These are phyloP conservation scores for Gloeophyllum trabeum DNA, from an alignment of 768 basidiomycete genomes.

Conservation along the genomic window DNA sequence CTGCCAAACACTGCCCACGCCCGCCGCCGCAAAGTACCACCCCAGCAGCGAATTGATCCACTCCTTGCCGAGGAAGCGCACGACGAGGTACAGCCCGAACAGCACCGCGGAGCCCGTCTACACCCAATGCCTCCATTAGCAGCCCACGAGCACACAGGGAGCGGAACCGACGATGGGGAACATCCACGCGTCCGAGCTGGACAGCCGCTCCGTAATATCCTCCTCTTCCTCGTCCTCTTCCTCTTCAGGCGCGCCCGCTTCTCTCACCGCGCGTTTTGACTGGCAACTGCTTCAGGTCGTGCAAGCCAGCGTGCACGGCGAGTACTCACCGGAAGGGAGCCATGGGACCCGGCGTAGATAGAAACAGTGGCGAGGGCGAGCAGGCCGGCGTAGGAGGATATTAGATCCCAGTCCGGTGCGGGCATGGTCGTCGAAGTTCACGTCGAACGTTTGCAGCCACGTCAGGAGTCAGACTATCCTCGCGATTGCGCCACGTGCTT, in stretches of 20 bases:
- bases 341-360: conserved; percentile 60
- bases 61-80: conserved; percentile 67
- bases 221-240: conserved; percentile 51
- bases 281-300: neutral
- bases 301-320: conserved; percentile 15
- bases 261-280: conserved; percentile 7
- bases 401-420: conserved; percentile 39
- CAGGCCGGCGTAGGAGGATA: conserved; percentile 62
- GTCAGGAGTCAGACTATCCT: too few species aligned
- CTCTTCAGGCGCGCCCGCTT: conserved; percentile 23
- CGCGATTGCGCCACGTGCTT: too few species aligned
- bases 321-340: conserved; percentile 44
- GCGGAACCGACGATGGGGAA: conserved; percentile 55
- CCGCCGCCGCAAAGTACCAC: conserved; percentile 62
- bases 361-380: conserved; percentile 52
- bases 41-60: conserved; percentile 79
- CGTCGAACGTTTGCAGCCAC: too few species aligned
- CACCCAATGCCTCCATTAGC: neutral
- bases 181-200: conserved; percentile 60
- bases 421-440: conserved; percentile 9
- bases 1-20: conserved; percentile 60
- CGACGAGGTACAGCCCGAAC: conserved; percentile 53
- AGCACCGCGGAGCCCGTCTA: conserved; percentile 65
- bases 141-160: neutral
- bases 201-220: conserved; percentile 44